Percentiles rank a stretch among this genome's conserved stretches.
Evolutionary conservation across 179 eudicot genomes (phyloP).

Genomic region (Heliamphora pulchella): DNA sequence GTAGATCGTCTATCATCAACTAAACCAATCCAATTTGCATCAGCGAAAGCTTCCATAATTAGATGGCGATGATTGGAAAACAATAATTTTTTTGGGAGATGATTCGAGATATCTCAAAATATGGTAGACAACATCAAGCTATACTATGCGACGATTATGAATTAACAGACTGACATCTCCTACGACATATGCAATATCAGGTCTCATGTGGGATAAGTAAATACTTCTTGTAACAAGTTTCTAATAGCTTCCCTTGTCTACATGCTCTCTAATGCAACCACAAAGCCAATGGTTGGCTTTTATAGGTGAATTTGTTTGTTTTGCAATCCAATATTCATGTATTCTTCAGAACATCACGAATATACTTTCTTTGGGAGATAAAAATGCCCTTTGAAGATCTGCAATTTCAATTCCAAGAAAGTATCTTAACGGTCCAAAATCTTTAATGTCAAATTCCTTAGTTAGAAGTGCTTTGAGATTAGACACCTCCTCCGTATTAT

Average conservation of each 20-base stretch:
- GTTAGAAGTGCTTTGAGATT: no score
- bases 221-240: background rate
- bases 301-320: background rate
- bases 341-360: no score
- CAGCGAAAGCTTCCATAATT: background rate
- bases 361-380: no score
- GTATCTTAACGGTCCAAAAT: no score
- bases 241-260: background rate
- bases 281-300: background rate
- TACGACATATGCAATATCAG: background rate
- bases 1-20: background rate
- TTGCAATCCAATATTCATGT: no score
- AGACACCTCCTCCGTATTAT: no score
- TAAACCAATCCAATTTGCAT: background rate
- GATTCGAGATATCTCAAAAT: background rate
- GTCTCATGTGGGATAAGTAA: background rate
- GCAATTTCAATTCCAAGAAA: no score
- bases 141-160: background rate
- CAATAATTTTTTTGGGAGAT: background rate
- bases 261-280: constrained; percentile 1
- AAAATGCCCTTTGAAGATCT: no score
- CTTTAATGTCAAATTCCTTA: no score
- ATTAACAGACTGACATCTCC: background rate
- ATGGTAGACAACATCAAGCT: background rate
- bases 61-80: background rate